Evolutionary conservation across 257 asterid species (phyloP).

Genomic region (Rhazya stricta): DNA sequence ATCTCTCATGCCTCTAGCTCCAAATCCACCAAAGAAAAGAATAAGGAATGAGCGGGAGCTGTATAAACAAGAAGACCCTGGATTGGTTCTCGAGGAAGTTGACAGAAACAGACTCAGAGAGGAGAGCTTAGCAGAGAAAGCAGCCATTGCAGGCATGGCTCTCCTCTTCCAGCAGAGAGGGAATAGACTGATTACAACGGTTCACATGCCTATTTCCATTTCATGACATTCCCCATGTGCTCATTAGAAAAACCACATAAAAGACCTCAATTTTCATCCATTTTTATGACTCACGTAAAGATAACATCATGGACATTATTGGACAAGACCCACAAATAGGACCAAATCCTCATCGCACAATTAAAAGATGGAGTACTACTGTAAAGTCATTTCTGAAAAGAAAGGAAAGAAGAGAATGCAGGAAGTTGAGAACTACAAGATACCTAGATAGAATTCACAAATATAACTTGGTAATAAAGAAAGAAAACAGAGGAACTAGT

Average conservation of each 20-base stretch:
- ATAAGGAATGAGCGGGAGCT: background rate
- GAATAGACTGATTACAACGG: conserved; percentile 35
- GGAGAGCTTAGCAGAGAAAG: background rate
- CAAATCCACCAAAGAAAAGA: background rate
- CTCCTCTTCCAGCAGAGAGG: conserved; percentile 21
- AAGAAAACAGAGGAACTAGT: conserved; percentile 6
- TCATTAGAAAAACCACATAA: conserved; percentile 12
- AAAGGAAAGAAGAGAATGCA: too few species aligned
- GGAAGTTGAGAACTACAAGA: background rate
- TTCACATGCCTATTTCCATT: conserved; percentile 43
- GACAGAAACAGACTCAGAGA: background rate
- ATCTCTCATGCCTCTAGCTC: too few species aligned
- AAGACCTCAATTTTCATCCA: background rate
- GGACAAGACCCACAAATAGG: background rate
- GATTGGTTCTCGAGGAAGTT: background rate
- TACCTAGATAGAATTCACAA: conserved; percentile 13
- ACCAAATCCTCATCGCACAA: background rate
- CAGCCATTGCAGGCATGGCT: conserved; percentile 38
- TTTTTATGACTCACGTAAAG: background rate
- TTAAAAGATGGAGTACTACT: background rate
- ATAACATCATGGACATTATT: background rate
- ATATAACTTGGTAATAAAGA: background rate
- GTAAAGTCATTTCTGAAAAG: background rate
- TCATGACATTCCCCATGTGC: conserved; percentile 60
- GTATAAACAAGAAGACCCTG: background rate